A percentile compares a stretch with the other conserved stretches of the same genome.
These are phyloP conservation scores for Jasminum sambac DNA, from an alignment of 257 asterid genomes.

Conservation along the genomic window DNA sequence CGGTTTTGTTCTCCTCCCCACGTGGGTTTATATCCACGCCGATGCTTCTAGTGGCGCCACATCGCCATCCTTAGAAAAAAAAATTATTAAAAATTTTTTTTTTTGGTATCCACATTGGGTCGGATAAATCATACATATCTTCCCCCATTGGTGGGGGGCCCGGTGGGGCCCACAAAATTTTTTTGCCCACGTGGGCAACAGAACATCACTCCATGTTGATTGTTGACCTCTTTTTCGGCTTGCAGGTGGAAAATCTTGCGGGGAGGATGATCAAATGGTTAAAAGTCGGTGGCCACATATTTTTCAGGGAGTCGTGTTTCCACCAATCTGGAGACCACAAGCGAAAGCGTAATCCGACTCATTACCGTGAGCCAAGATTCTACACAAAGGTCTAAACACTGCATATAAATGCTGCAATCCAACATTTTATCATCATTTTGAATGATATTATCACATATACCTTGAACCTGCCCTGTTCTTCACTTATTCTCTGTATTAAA, in stretches of 20 bases:
- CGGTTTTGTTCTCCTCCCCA: too few relatives aligned
- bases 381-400: constrained; percentile 71
- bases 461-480: neutral
- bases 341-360: constrained; percentile 82
- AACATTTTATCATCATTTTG: neutral
- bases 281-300: constrained; percentile 87
- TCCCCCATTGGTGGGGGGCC: too few relatives aligned
- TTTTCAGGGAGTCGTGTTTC: constrained; percentile 97
- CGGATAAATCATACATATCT: too few relatives aligned
- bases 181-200: too few relatives aligned
- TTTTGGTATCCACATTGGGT: too few relatives aligned
- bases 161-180: too few relatives aligned
- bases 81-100: too few relatives aligned
- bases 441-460: neutral
- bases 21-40: too few relatives aligned
- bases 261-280: constrained; percentile 87
- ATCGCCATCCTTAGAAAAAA: too few relatives aligned
- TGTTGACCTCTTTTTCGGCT: constrained; percentile 10
- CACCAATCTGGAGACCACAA: constrained; percentile 97
- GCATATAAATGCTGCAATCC: neutral
- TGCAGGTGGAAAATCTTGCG: constrained; percentile 70
- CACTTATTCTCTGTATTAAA: neutral
- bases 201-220: too few relatives aligned
- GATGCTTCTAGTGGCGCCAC: too few relatives aligned
- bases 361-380: constrained; percentile 94